phyloP scores from a whole-genome alignment of 108 stramenopile genomes.

The Skeletonema tropicum region DNA sequence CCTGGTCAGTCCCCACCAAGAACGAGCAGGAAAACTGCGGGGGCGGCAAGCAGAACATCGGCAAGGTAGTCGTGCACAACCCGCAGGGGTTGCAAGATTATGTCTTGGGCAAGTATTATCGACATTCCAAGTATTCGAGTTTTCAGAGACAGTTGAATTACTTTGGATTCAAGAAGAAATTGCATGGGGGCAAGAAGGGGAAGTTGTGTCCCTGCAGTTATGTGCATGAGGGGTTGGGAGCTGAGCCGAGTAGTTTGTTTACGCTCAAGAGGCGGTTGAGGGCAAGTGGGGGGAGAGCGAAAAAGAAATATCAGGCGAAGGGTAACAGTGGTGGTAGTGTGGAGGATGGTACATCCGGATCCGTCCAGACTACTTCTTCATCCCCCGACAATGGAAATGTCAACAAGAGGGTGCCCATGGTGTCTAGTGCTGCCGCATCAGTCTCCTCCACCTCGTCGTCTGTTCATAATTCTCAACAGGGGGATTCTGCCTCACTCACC shows the following conservation, averaged over 20 bases:
- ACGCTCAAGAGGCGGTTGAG: constrained; percentile 37
- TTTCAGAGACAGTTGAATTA: constrained; percentile 64
- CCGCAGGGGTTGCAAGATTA: constrained; percentile 40
- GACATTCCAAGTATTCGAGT: constrained; percentile 54
- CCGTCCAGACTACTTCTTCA: not conserved
- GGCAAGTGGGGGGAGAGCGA: not conserved
- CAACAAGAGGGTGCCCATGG: not conserved
- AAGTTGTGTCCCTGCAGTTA: constrained; percentile 55
- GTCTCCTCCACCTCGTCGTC: not conserved
- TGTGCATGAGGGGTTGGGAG: constrained; percentile 43
- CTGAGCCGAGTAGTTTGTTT: constrained; percentile 34
- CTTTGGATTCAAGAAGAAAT: constrained; percentile 61
- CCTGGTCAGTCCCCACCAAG: constrained; percentile 36
- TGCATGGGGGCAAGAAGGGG: constrained; percentile 48
- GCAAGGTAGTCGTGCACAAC: constrained; percentile 50
- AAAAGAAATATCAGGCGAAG: not conserved
- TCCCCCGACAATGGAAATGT: not conserved
- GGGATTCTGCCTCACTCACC: not conserved
- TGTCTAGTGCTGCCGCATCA: not conserved
- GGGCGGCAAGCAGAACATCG: constrained; percentile 28
- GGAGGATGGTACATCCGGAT: not conserved
- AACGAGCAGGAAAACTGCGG: constrained; percentile 26
- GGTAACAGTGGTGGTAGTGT: not conserved
- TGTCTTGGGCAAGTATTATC: constrained; percentile 54
- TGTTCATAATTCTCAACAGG: not conserved